Conservation (phyloP, 192 early-diverging fungal species). For the Coemansia pectinata region DNA sequence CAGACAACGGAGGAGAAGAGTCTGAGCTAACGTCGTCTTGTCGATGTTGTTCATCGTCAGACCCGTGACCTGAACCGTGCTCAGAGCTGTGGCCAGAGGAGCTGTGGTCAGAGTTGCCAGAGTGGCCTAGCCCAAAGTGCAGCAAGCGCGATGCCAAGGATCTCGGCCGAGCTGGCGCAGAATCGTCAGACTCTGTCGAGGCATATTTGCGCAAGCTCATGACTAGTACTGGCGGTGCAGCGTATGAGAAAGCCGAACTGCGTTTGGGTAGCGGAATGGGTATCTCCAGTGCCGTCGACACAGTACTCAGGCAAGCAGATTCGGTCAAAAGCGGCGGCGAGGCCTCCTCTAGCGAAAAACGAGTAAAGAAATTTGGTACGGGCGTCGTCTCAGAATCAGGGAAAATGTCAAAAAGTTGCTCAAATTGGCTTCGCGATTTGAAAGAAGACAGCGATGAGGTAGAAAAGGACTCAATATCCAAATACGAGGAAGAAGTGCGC, state of each 20-base stretch:
- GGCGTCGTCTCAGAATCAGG: constrained; percentile 11
- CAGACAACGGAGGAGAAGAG: background rate
- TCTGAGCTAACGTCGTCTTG: background rate
- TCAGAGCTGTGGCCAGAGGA: background rate
- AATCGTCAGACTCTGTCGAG: constrained; percentile 4
- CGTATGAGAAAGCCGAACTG: constrained; percentile 3
- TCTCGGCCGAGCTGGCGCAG: background rate
- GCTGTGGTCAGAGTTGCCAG: constrained; percentile 2
- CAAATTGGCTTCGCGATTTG: constrained; percentile 32
- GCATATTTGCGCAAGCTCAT: constrained; percentile 38
- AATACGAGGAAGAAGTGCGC: constrained; percentile 20
- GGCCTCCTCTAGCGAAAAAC: constrained; percentile 17
- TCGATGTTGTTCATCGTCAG: background rate
- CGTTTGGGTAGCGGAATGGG: background rate
- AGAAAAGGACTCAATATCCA: constrained; percentile 34
- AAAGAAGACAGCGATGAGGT: constrained; percentile 5
- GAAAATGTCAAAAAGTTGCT: constrained; percentile 28
- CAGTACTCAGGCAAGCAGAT: background rate
- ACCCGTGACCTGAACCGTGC: background rate
- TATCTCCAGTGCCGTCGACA: background rate
- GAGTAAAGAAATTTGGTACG: background rate
- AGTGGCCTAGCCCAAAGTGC: constrained; percentile 16
- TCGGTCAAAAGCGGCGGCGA: background rate
- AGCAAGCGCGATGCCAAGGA: constrained; percentile 24
- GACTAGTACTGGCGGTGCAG: constrained; percentile 21